A percentile compares a stretch with the other conserved stretches of the same genome.
These are phyloP conservation scores for Cyclotella choctawhatcheeana DNA, from an alignment of 108 stramenopile genomes.

Conservation along the genomic window DNA sequence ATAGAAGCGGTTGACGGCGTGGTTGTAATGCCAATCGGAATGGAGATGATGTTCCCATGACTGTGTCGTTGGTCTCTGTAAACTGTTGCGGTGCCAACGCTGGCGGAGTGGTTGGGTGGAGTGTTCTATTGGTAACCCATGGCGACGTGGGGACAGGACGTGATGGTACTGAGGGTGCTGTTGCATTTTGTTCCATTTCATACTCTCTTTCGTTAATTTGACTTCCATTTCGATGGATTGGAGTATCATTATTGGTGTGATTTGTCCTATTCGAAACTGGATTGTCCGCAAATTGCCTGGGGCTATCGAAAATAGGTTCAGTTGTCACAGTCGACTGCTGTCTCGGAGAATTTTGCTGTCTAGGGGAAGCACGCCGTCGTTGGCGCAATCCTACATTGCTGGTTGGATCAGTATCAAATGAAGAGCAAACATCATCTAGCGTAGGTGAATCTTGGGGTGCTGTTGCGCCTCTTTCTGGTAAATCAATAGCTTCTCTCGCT, in stretches of 20 bases:
- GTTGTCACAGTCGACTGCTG: not conserved
- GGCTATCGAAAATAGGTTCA: conserved; percentile 1
- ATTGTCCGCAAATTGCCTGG: not conserved
- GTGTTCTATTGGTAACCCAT: conserved; percentile 13
- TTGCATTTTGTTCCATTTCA: not conserved
- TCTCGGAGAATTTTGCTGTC: too few species aligned
- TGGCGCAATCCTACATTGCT: conserved; percentile 28
- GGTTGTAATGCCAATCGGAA: conserved; percentile 37
- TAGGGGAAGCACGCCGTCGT: not conserved
- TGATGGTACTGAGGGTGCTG: conserved; percentile 21
- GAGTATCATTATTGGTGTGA: conserved; percentile 26
- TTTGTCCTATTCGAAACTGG: not conserved
- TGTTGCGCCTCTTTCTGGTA: not conserved
- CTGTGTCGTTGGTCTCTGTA: not conserved
- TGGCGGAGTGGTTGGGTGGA: conserved; percentile 15
- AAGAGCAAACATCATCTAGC: not conserved
- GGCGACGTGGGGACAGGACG: conserved; percentile 31
- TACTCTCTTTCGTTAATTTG: not conserved
- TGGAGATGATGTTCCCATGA: conserved; percentile 28
- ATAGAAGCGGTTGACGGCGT: conserved; percentile 13
- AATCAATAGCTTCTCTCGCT: not conserved
- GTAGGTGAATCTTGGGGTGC: conserved; percentile 7
- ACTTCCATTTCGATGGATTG: conserved; percentile 36
- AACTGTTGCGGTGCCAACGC: not conserved
- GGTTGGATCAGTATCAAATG: conserved; percentile 19